phyloP scores from a whole-genome alignment of 257 asterid species.

The Fraxinus cuspidata region DNA sequence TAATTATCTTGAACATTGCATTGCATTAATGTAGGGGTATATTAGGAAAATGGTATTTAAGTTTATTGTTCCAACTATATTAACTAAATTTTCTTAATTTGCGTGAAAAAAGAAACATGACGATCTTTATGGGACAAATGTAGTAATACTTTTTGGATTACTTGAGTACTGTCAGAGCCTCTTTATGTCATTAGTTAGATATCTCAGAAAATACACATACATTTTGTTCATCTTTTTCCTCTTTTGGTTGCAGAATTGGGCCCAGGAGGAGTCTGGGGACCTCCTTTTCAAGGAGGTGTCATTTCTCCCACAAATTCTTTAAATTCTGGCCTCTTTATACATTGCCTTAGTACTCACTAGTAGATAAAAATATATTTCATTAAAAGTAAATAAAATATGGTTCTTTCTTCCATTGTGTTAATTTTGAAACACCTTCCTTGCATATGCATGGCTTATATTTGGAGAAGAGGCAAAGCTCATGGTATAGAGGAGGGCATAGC shows the following conservation, averaged over 20 bases:
- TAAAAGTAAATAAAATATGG: neutral
- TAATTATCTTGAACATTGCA: too few relatives aligned
- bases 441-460: conserved; percentile 94
- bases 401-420: neutral
- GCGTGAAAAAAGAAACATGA: too few relatives aligned
- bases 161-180: neutral
- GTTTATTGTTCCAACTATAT: too few relatives aligned
- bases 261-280: conserved; percentile 96
- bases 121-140: too few relatives aligned
- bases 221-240: conserved; percentile 7
- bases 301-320: conserved; percentile 22
- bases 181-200: neutral
- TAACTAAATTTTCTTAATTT: too few relatives aligned
- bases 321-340: neutral
- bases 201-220: neutral
- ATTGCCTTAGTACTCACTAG: conserved; percentile 3
- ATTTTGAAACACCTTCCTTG: neutral
- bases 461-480: conserved; percentile 88
- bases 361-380: neutral
- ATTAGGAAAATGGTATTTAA: too few relatives aligned
- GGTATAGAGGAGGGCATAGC: conserved; percentile 84
- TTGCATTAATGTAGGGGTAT: too few relatives aligned
- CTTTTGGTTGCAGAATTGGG: conserved; percentile 64
- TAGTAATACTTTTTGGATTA: neutral
- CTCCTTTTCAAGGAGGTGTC: conserved; percentile 91